Evolutionary conservation across 805 yeast genomes (phyloP).

Genomic region (Metschnikowia gruessii): DNA sequence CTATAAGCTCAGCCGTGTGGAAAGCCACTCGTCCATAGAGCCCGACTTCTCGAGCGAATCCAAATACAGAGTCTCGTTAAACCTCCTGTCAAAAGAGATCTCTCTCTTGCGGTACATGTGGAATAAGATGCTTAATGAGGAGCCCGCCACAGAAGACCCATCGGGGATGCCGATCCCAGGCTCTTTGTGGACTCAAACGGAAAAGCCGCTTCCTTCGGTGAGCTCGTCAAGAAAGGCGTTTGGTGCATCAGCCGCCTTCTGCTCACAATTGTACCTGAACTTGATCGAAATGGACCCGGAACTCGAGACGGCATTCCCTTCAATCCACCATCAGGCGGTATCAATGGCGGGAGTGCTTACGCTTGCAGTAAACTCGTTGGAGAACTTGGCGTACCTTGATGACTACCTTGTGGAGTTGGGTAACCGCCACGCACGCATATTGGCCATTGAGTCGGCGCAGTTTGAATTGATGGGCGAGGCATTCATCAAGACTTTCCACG

Average conservation of each 20-base stretch:
- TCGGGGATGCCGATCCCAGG: conserved; percentile 18
- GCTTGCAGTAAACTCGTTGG: conserved; percentile 62
- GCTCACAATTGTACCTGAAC: conserved; percentile 74
- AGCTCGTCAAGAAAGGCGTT: conserved; percentile 15
- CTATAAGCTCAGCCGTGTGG: conserved; percentile 28
- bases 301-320: conserved; percentile 65
- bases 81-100: conserved; percentile 33
- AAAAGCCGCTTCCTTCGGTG: conserved; percentile 14
- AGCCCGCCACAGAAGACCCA: conserved; percentile 23
- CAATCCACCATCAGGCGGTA: conserved; percentile 73
- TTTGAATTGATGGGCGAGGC: conserved; percentile 76
- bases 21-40: conserved; percentile 23
- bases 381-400: conserved; percentile 54
- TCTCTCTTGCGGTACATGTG: conserved; percentile 47
- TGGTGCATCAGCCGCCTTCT: conserved; percentile 53
- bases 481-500: conserved; percentile 62
- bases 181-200: conserved; percentile 11
- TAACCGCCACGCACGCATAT: conserved; percentile 69
- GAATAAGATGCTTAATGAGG: conserved; percentile 34
- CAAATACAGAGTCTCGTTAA: conserved; percentile 23
- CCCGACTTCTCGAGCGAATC: conserved; percentile 19
- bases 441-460: conserved; percentile 67
- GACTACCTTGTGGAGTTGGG: conserved; percentile 63
- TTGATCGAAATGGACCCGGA: conserved; percentile 57
- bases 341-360: conserved; percentile 78